A percentile compares a stretch with the other conserved stretches of the same genome.
Evolutionary conservation across 2,329 filamentous ascomycete genomes (phyloP).

Genomic region (Helicocarpus griseus): DNA sequence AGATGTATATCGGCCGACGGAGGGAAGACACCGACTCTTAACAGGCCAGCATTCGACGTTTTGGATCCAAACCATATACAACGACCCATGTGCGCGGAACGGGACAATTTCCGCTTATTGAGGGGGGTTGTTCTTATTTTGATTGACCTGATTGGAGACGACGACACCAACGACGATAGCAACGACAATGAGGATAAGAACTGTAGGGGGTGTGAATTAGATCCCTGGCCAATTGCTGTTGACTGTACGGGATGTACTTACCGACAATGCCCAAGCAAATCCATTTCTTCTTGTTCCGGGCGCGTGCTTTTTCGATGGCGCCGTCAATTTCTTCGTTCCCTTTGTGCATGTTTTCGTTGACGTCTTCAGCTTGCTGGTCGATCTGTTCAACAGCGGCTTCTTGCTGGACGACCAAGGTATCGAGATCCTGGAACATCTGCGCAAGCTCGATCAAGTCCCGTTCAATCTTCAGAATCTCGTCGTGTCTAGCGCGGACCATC

Average conservation of each 20-base stretch:
- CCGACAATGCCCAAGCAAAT: conserved; percentile 70
- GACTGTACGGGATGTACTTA: conserved; percentile 29
- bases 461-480: conserved; percentile 86
- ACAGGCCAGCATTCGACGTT: no score
- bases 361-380: conserved; percentile 77
- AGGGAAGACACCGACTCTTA: background rate
- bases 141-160: no score
- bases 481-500: conserved; percentile 74
- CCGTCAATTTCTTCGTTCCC: conserved; percentile 73
- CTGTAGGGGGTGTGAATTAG: conserved; percentile 21
- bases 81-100: no score
- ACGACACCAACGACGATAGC: no score
- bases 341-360: conserved; percentile 72
- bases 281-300: conserved; percentile 91
- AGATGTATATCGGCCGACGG: background rate
- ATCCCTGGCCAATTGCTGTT: background rate
- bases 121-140: conserved; percentile 5
- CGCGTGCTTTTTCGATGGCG: conserved; percentile 73
- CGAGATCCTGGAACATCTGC: conserved; percentile 82
- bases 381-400: conserved; percentile 71
- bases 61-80: no score
- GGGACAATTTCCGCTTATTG: background rate
- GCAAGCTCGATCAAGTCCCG: conserved; percentile 78
- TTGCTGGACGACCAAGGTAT: conserved; percentile 76
- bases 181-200: conserved; percentile 46